Percentiles rank a stretch among this genome's conserved stretches.
Evolutionary conservation across 2,329 filamentous ascomycete species (phyloP).

Genomic region (Xylaria sp.): DNA sequence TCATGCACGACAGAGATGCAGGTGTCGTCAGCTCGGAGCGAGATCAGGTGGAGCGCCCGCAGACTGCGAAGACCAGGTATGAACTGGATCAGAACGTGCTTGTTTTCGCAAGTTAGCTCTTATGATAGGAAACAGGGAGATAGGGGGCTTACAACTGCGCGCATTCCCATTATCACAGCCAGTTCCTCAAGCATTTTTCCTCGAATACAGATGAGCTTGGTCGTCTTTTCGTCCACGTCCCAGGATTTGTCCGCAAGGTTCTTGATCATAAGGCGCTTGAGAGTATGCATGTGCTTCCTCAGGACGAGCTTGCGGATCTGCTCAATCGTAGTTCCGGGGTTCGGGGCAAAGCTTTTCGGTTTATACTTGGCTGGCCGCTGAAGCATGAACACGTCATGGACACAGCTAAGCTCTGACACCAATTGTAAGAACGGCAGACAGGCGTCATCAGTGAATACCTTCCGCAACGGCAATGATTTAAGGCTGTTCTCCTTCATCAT

Average conservation of each 20-base stretch:
- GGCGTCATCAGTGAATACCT: slow-evolving; percentile 67
- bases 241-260: slow-evolving; percentile 57
- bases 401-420: slow-evolving; percentile 52
- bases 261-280: slow-evolving; percentile 63
- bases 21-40: slow-evolving; percentile 58
- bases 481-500: slow-evolving; percentile 57
- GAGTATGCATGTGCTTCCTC: slow-evolving; percentile 57
- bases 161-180: slow-evolving; percentile 56
- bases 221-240: slow-evolving; percentile 60
- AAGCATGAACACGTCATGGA: slow-evolving; percentile 63
- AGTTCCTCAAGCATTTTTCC: slow-evolving; percentile 58
- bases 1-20: slow-evolving; percentile 61
- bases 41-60: slow-evolving; percentile 58
- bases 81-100: slow-evolving; percentile 62
- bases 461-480: slow-evolving; percentile 54
- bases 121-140: not conserved
- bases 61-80: slow-evolving; percentile 52
- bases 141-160: slow-evolving; percentile 52
- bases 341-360: slow-evolving; percentile 56
- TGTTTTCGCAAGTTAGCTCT: slow-evolving; percentile 15
- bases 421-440: slow-evolving; percentile 57
- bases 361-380: slow-evolving; percentile 56
- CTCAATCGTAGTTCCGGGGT: slow-evolving; percentile 54
- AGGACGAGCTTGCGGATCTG: slow-evolving; percentile 61
- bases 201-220: slow-evolving; percentile 54